phyloP scores from a whole-genome alignment of 1,284 basidiomycete genomes.

The Ustilago crameri region DNA sequence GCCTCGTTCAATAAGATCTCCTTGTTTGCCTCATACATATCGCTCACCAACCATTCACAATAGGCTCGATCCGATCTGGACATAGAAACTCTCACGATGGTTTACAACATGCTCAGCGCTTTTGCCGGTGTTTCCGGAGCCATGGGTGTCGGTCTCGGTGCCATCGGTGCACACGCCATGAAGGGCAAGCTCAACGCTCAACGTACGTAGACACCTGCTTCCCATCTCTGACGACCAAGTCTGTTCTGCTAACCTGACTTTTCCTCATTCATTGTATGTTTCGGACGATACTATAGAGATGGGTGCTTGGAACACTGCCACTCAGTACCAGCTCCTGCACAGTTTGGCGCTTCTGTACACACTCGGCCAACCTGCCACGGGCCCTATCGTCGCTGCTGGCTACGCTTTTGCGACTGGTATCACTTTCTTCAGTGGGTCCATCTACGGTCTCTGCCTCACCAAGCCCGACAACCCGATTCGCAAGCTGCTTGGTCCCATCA shows the following conservation, averaged over 20 bases:
- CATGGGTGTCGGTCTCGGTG: constrained; percentile 52
- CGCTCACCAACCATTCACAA: neutral
- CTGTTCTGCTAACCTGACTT: too few species aligned
- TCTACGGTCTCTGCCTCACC: constrained; percentile 64
- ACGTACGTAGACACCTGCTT: constrained; percentile 34
- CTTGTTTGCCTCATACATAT: neutral
- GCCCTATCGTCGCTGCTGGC: constrained; percentile 45
- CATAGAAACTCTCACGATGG: constrained; percentile 22
- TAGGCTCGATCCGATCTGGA: neutral
- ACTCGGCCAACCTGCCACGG: constrained; percentile 39
- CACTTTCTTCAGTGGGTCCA: constrained; percentile 63
- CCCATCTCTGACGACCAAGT: neutral
- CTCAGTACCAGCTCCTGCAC: constrained; percentile 64
- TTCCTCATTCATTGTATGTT: neutral
- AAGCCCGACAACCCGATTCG: constrained; percentile 54
- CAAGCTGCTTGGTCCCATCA: constrained; percentile 59
- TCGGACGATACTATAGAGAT: constrained; percentile 34
- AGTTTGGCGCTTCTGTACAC: constrained; percentile 60
- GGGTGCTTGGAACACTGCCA: constrained; percentile 62
- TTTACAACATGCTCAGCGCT: constrained; percentile 40
- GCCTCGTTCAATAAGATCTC: too few species aligned
- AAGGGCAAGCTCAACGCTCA: constrained; percentile 59
- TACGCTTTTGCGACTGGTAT: constrained; percentile 62
- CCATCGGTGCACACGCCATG: constrained; percentile 63
- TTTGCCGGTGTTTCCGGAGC: constrained; percentile 58